Base-by-base conservation (phyloP, 805 yeast species). In the Lachancea lanzarotensis region DNA sequence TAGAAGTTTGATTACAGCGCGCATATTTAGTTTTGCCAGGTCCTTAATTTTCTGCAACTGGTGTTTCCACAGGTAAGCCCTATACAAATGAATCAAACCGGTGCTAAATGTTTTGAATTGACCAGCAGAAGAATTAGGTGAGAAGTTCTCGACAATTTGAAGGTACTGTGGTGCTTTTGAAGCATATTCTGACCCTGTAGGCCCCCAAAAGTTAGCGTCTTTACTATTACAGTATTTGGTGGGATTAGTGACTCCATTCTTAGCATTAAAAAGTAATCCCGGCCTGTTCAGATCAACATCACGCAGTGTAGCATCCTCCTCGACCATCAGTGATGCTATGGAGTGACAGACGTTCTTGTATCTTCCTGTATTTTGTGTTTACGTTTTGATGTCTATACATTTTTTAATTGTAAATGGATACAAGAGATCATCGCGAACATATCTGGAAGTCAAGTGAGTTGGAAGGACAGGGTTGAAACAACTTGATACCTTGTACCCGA, bases 231-330 rank as follows among this genome's bases (percentile, higher is more conserved):
- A 13, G n/a, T 11, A 15, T 7, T 22, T 15, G 4, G 15, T 25
- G 15, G 31, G 5, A 11, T 13, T 11, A 29, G 13, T 5, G 11
- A 4, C 4, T 13, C 31, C 31, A 11, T 7, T 29, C 18, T 36
- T 36, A 10, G 13, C 4, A 3, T 26, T 25, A 7, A 22, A 15
- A n/a, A 6, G n/a, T 12, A 17, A 6, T 3, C 3, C 39, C 15
- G 56, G 54, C 9, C 55, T 51, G 40, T 58, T 58, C 43, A 53
- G 38, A 43, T 53, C 53, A 16, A 58, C 40, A 40, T 58, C 63
- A 47, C 45, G 51, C 39, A 59, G 45, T 27, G 59, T 59, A 20
- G 54, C 62, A 32, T 59, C 56, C 18, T 39, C 45, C 38, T 45
- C 52, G 12, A 52, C 45, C 60, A 56, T 58, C 3, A 16, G 45